Conservation (phyloP, 352 stramenopile genomes). For the Phytophthora tubulina region DNA sequence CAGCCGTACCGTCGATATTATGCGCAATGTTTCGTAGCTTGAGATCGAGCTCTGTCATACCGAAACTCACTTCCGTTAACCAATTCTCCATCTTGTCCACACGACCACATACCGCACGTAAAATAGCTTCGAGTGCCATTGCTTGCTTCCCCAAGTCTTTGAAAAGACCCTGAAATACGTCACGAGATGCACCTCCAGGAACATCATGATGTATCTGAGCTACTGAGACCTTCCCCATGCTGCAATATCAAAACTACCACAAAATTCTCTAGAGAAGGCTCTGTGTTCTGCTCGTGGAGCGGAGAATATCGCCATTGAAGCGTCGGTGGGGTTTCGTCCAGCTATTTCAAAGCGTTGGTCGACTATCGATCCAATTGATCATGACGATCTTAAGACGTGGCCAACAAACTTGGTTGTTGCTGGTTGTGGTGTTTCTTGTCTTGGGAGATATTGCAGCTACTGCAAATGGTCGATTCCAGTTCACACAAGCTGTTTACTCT, state of each 20-base stretch:
- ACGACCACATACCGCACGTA: constrained; percentile 74
- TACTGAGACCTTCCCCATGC: constrained; percentile 45
- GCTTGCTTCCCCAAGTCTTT: constrained; percentile 78
- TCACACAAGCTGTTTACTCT: constrained; percentile 59
- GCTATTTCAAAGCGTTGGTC: constrained; percentile 22
- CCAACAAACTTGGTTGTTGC: not conserved
- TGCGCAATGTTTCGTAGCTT: constrained; percentile 84
- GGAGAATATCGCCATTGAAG: constrained; percentile 12
- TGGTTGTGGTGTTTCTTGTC: not conserved
- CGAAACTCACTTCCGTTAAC: constrained; percentile 78
- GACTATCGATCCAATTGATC: constrained; percentile 2
- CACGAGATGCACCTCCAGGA: constrained; percentile 44
- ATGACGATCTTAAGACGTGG: constrained; percentile 23
- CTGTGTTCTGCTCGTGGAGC: not conserved
- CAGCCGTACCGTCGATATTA: constrained; percentile 81
- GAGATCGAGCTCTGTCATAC: constrained; percentile 79
- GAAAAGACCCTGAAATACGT: constrained; percentile 80
- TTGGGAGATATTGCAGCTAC: constrained; percentile 15
- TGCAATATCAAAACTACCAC: constrained; percentile 15
- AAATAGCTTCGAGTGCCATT: constrained; percentile 78
- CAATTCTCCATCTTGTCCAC: constrained; percentile 81
- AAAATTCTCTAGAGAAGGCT: not conserved
- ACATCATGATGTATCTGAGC: constrained; percentile 24
- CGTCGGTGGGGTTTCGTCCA: constrained; percentile 30
- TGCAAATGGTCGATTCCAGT: constrained; percentile 64